Evolutionary conservation across 2,329 filamentous ascomycete genomes (phyloP).

Genomic region (Huntiella omanensis): DNA sequence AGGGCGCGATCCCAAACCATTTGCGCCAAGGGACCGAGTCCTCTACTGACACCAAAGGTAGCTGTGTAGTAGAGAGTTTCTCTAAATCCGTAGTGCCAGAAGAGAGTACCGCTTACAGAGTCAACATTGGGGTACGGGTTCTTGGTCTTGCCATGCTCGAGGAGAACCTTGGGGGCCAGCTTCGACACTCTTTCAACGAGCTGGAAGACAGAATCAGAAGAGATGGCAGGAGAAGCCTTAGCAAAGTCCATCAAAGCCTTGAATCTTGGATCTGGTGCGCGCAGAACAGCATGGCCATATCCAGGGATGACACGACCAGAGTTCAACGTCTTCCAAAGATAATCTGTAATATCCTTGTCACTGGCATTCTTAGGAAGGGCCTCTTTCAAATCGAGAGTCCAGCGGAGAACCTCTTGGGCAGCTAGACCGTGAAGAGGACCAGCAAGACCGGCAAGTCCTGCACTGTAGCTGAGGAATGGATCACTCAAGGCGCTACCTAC

Average conservation of each 20-base stretch:
- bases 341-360: conserved; percentile 66
- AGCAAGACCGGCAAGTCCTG: conserved; percentile 71
- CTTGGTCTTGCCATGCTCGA: conserved; percentile 94
- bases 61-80: conserved; percentile 88
- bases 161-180: conserved; percentile 77
- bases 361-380: conserved; percentile 60
- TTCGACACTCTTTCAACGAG: conserved; percentile 86
- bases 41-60: conserved; percentile 49
- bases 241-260: conserved; percentile 95
- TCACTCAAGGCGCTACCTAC: conserved; percentile 90
- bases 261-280: conserved; percentile 93
- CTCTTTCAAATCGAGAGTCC: conserved; percentile 92
- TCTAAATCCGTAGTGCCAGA: conserved; percentile 96
- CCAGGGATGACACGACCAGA: conserved; percentile 87
- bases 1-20: conserved; percentile 91
- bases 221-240: conserved; percentile 64
- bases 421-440: conserved; percentile 57
- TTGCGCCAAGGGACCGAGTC: conserved; percentile 77
- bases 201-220: conserved; percentile 74
- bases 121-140: conserved; percentile 97
- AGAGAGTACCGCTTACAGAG: conserved; percentile 77
- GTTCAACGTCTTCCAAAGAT: conserved; percentile 85
- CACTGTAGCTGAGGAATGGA: conserved; percentile 88
- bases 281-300: conserved; percentile 87
- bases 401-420: conserved; percentile 90